Base-by-base conservation (phyloP, 192 early-diverging fungal genomes). In the Rhizoclosmatium globosum region DNA sequence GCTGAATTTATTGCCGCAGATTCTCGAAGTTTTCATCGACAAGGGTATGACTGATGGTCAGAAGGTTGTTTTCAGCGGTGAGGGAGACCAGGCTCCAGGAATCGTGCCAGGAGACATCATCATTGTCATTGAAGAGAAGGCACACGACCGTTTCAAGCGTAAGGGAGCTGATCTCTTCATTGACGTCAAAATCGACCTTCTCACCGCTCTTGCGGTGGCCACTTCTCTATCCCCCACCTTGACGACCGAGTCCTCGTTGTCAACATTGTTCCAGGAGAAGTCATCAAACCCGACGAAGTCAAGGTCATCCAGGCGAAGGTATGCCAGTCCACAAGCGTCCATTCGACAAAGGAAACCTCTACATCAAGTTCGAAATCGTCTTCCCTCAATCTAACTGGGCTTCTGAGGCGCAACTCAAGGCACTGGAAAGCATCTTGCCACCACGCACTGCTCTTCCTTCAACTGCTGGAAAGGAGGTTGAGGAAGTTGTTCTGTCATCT, bases 41-140 rank as follows among this genome's bases (percentile, higher is more conserved):
- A 95, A 96, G 83, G 98, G 98, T 76, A 99, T 99, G 97, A 90
- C 88, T 82, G 93, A 97, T 81, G 95, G 95, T 48, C 95, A 98
- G 83, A 96, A 96, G 88, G 94, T 99, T 77, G 92, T 92, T 64
- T 99, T 99, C 84, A 81, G 79, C 65, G 97, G 97, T 76, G 97
- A 99, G 87, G 97, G 94, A 42, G 97, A 99, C 88, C 97, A 99
- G 86, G 1, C 91, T 6, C 98, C 98, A 23, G 94, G 92, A 69
- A 89, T 95, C 53, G 84, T 96, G 64, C 97, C 98, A n/a, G 98
- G 98, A 61, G 97, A 99, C 85, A 94, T 99, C 69, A 90, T 98
- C 65, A 99, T 99, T 89, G 94, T 96, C 47, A 79, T 99, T 47
- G 94, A 98, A 80, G 96, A 99, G 88, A 97, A 96, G 86, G 87